Conservation (phyloP, 192 early-diverging fungal genomes). For the Pilobolus umbonatus region DNA sequence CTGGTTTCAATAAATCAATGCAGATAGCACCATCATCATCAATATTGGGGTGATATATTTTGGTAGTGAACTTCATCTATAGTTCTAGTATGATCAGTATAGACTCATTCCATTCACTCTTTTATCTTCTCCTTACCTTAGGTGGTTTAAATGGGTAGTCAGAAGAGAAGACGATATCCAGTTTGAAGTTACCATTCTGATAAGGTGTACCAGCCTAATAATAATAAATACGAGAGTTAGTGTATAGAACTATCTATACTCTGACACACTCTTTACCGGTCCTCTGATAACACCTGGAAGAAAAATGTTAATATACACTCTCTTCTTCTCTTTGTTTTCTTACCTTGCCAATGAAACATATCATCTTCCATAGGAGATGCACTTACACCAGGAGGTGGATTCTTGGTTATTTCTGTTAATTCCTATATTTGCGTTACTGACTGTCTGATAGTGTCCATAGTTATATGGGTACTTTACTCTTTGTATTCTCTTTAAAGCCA, state of each 20-base stretch:
- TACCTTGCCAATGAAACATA: slow-evolving; percentile 66
- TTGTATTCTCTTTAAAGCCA: too few species aligned
- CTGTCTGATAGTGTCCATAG: too few species aligned
- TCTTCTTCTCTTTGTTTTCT: background rate
- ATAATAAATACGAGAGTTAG: slow-evolving; percentile 3
- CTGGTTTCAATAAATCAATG: slow-evolving; percentile 67
- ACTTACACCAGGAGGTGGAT: slow-evolving; percentile 51
- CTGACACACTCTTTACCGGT: background rate
- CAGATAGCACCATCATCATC: slow-evolving; percentile 82
- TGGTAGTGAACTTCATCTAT: slow-evolving; percentile 71
- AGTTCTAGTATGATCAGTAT: background rate
- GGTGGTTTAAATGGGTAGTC: slow-evolving; percentile 86
- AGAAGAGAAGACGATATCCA: slow-evolving; percentile 63
- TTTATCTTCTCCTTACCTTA: slow-evolving; percentile 38
- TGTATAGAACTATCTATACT: background rate
- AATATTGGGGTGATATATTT: slow-evolving; percentile 71
- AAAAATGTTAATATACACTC: background rate
- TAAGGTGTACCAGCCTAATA: slow-evolving; percentile 53
- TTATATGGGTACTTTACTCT: too few species aligned
- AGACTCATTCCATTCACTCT: background rate
- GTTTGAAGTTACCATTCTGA: slow-evolving; percentile 64
- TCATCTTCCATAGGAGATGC: slow-evolving; percentile 56
- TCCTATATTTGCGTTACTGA: slow-evolving; percentile 55
- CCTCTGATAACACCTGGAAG: background rate
- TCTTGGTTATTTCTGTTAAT: slow-evolving; percentile 58